Evolutionary conservation across 1,284 basidiomycete genomes (phyloP).

Genomic region (Ustilago hordei): DNA sequence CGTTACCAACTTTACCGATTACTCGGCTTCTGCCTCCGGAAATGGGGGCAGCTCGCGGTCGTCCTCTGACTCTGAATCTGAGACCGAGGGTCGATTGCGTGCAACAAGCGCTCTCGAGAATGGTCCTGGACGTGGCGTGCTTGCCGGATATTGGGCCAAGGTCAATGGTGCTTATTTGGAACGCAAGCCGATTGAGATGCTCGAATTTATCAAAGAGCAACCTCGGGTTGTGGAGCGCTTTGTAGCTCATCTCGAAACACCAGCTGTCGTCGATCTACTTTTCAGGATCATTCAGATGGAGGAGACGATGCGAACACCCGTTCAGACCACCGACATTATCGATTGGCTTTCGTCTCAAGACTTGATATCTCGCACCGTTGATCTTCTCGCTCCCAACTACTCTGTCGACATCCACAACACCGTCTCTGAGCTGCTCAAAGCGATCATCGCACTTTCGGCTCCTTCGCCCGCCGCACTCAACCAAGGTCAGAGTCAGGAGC

Average conservation of each 20-base stretch:
- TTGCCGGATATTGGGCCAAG: conserved; percentile 77
- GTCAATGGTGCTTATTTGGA: conserved; percentile 87
- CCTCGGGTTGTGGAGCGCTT: conserved; percentile 86
- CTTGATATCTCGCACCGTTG: conserved; percentile 84
- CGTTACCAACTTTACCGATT: conserved; percentile 47
- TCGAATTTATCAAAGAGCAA: conserved; percentile 87
- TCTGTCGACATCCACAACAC: conserved; percentile 85
- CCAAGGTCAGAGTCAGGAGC: conserved; percentile 68
- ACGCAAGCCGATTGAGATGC: conserved; percentile 93
- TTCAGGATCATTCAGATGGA: conserved; percentile 93
- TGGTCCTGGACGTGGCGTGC: conserved; percentile 71
- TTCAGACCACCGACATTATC: conserved; percentile 79
- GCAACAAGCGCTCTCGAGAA: conserved; percentile 66
- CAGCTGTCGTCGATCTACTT: conserved; percentile 91
- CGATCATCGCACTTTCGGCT: conserved; percentile 92
- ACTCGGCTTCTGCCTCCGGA: conserved; percentile 18
- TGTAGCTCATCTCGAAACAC: conserved; percentile 85
- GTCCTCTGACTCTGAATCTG: conserved; percentile 33
- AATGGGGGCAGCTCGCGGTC: conserved; percentile 31
- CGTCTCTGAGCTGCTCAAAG: conserved; percentile 91
- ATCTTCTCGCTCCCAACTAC: conserved; percentile 83
- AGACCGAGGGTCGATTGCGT: conserved; percentile 29
- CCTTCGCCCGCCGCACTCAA: conserved; percentile 78
- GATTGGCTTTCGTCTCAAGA: conserved; percentile 89
- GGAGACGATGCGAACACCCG: conserved; percentile 77